Base-by-base conservation (phyloP, 225 moss, liverwort and hornwort species). In the Marchantia paleacea region DNA sequence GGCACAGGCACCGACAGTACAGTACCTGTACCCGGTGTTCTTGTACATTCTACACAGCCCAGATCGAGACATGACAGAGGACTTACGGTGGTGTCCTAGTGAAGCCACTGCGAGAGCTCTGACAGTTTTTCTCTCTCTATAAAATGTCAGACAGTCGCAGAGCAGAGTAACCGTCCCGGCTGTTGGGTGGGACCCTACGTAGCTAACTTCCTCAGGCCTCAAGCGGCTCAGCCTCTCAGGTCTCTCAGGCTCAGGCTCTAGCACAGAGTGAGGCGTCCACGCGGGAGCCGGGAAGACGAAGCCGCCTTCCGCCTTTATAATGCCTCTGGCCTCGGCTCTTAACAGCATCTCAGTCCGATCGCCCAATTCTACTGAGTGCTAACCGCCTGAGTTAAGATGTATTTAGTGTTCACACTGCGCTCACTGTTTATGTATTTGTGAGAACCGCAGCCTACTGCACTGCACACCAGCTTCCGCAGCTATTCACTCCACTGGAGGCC, bases 91-190 rank as follows among this genome's bases (percentile, higher is more conserved):
- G 57, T 70, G 69, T 70, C 69, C 69, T 70, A 39, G 29, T 0
- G 29, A 66, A 14, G 16, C n/a, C 28, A 68, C 68, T 68, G 68
- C 31, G 26, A 25, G 12, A 15, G 8, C 24, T 8, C 68, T 68
- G 68, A 28, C 68, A 68, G 68, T 14, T 30, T 39, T 5, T 68
- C 29, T 68, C 68, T 29, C 31, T 68, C 68, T 68, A 11, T 57
- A 39, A 39, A 39, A 18, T 22, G 7, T 61, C 61, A 16, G 16
- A 18, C 19, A 20, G 61, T 61, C 7, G 18, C 61, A 61, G 61
- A 62, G n/a, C 82, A 83, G 82, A 70, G 3, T 28, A 80, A 75
- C 80, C 69, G 83, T 80, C 70, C 70, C 31, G 10, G 26, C 70
- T 26, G 10, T 49, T 76, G 52, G 39, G 72, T 83, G 79, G 83